These are phyloP conservation scores for Pilatotrama ljubarskyi DNA, from an alignment of 768 basidiomycete species.

Conservation along the genomic window DNA sequence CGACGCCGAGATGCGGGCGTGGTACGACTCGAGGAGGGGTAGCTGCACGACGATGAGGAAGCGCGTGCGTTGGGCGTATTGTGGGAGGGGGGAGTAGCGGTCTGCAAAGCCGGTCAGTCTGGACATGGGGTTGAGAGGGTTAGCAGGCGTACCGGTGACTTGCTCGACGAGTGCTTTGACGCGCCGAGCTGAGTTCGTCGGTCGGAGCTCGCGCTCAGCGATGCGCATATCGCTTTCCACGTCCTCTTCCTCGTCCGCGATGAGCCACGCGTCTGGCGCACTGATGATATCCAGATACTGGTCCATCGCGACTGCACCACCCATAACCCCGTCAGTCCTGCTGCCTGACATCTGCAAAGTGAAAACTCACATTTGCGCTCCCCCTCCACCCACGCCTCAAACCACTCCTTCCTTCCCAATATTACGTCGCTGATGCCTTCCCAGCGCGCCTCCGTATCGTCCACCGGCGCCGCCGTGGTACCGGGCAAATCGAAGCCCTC, in stretches of 20 bases:
- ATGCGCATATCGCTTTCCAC: slow-evolving; percentile 44
- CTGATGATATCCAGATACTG: slow-evolving; percentile 86
- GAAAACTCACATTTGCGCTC: slow-evolving; percentile 79
- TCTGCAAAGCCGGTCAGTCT: slow-evolving; percentile 46
- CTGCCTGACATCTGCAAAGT: neutral
- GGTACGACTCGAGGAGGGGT: slow-evolving; percentile 78
- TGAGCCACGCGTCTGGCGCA: slow-evolving; percentile 81
- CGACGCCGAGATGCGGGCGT: slow-evolving; percentile 74
- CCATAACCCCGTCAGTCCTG: too few relatives aligned
- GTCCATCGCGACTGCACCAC: slow-evolving; percentile 71
- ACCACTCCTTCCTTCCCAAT: slow-evolving; percentile 85
- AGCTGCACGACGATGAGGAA: slow-evolving; percentile 88
- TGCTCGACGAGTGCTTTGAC: slow-evolving; percentile 88
- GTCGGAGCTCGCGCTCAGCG: slow-evolving; percentile 46
- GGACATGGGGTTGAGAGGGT: neutral
- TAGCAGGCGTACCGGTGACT: slow-evolving; percentile 66
- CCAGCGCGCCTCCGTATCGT: slow-evolving; percentile 45
- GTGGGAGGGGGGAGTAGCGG: slow-evolving; percentile 88
- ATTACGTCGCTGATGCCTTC: slow-evolving; percentile 81
- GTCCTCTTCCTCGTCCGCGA: slow-evolving; percentile 61
- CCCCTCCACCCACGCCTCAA: slow-evolving; percentile 84
- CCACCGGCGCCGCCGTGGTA: slow-evolving; percentile 43
- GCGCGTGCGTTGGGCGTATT: slow-evolving; percentile 69
- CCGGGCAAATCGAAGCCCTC: slow-evolving; percentile 67
- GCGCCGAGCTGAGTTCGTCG: slow-evolving; percentile 83